These are phyloP conservation scores for Fusarium zealandicum DNA, from an alignment of 2,329 filamentous ascomycete species.

Conservation along the genomic window DNA sequence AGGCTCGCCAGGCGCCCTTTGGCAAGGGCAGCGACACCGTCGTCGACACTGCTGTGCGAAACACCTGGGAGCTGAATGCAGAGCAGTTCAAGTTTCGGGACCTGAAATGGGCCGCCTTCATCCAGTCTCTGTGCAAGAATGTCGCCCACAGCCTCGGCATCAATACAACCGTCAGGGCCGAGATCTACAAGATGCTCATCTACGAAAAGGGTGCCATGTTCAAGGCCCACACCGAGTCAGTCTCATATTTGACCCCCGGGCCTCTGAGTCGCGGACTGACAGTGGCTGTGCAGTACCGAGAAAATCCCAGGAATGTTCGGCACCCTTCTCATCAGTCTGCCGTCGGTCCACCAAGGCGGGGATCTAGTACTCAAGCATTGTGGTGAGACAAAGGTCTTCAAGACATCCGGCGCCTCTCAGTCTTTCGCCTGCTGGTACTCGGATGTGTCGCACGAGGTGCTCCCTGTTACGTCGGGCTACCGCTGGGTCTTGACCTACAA, in stretches of 20 bases:
- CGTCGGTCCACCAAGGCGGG: conserved; percentile 57
- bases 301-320: conserved; percentile 58
- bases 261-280: background rate
- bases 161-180: conserved; percentile 40
- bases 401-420: conserved; percentile 37
- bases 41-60: conserved; percentile 50
- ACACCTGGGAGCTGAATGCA: conserved; percentile 53
- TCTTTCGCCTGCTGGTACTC: conserved; percentile 54
- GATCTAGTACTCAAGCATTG: conserved; percentile 52
- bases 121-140: conserved; percentile 35
- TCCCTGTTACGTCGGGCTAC: conserved; percentile 55
- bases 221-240: conserved; percentile 53
- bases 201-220: conserved; percentile 60
- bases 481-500: conserved; percentile 63
- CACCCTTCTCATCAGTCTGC: conserved; percentile 57
- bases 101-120: conserved; percentile 42
- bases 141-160: conserved; percentile 46
- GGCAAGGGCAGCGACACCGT: conserved; percentile 50
- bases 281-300: conserved; percentile 45
- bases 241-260: background rate
- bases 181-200: conserved; percentile 57
- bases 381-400: conserved; percentile 43
- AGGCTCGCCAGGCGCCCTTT: conserved; percentile 44
- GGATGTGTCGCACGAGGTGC: conserved; percentile 60
- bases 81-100: conserved; percentile 48